Percentiles rank a stretch among this genome's conserved stretches.
These are phyloP conservation scores for Oemleria cerasiformis DNA, from an alignment of 306 rosid genomes.

Conservation along the genomic window DNA sequence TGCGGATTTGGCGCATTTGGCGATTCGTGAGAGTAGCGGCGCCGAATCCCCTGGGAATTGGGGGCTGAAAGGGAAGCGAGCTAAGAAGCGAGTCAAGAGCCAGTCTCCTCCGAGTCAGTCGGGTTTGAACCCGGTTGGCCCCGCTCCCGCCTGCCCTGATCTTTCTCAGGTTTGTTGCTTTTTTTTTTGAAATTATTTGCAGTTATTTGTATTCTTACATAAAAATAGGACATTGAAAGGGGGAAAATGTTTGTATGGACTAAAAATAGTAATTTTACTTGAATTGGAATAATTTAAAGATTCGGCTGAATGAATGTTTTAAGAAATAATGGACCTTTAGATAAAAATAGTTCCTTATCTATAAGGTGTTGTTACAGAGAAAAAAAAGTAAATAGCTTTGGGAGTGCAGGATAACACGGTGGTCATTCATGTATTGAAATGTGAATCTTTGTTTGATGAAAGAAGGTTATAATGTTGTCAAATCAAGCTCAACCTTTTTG, in stretches of 20 bases:
- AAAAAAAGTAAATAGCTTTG: not conserved
- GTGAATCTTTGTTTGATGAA: not conserved
- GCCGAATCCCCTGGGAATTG: conserved; percentile 32
- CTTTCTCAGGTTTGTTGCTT: conserved; percentile 38
- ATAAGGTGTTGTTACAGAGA: not conserved
- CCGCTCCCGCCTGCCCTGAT: conserved; percentile 34
- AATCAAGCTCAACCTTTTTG: not conserved
- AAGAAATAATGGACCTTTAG: not conserved
- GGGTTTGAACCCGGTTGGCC: conserved; percentile 23
- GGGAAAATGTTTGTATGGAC: not conserved
- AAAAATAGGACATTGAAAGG: not conserved
- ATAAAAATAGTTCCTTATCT: not conserved
- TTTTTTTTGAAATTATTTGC: not conserved
- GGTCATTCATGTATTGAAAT: not conserved
- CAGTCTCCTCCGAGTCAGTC: conserved; percentile 44
- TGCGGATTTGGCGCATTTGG: conserved; percentile 64
- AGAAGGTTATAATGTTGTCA: not conserved
- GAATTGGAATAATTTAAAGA: not conserved
- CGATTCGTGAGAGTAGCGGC: conserved; percentile 40
- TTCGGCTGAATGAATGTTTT: not conserved
- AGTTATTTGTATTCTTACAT: not conserved
- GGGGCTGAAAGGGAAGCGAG: conserved; percentile 36
- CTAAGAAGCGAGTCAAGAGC: conserved; percentile 38
- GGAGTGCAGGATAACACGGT: not conserved
- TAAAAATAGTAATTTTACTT: not conserved